Conservation (phyloP, 495 filamentous ascomycete species). For the Tuber melanosporum region DNA sequence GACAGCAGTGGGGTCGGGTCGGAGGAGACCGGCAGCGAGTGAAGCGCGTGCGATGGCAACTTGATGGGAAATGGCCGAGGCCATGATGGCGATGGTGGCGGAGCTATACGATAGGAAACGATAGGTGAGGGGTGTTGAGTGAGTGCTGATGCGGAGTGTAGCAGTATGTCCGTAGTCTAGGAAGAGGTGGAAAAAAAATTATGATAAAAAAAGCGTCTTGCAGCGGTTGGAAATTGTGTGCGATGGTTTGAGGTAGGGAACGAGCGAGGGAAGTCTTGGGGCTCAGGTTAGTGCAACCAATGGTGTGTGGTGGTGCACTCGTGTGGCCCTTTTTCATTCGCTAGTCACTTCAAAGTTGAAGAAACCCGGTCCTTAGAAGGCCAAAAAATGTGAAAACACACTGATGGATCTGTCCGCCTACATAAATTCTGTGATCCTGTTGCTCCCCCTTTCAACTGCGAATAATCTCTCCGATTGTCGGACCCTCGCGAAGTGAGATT, state of each 20-base stretch:
- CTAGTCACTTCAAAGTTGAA: background rate
- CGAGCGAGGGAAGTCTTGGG: background rate
- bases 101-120: too few relatives aligned
- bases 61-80: slow-evolving; percentile 53
- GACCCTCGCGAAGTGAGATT: background rate
- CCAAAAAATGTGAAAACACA: background rate
- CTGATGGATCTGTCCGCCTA: background rate
- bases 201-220: background rate
- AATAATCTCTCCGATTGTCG: background rate
- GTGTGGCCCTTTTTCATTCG: background rate
- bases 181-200: background rate
- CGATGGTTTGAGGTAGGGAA: background rate
- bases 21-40: slow-evolving; percentile 66
- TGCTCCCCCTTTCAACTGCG: background rate
- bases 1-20: slow-evolving; percentile 66
- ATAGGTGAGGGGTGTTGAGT: slow-evolving; percentile 3
- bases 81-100: slow-evolving; percentile 47
- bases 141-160: slow-evolving; percentile 2
- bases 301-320: background rate
- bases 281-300: background rate
- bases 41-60: slow-evolving; percentile 76
- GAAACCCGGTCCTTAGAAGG: background rate
- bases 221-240: background rate
- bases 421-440: background rate
- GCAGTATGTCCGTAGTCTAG: background rate